Evolutionary conservation across 2,329 filamentous ascomycete species (phyloP).

Genomic region (Botrytis paeoniae): DNA sequence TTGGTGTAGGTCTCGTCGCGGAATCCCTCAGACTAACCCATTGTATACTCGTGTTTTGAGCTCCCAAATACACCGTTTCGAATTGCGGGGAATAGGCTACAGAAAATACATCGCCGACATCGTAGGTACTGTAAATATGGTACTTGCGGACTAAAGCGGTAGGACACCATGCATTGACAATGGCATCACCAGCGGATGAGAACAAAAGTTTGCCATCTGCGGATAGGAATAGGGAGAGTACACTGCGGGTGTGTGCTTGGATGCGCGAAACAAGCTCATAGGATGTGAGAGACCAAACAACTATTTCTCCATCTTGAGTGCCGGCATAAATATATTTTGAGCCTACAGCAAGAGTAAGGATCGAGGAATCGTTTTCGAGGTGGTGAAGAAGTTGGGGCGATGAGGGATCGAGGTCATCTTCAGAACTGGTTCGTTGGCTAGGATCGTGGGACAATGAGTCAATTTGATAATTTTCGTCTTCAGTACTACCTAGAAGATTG

Average conservation of each 20-base stretch:
- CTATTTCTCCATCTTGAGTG: constrained; percentile 88
- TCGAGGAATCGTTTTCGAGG: constrained; percentile 72
- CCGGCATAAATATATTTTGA: constrained; percentile 83
- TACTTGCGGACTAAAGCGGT: constrained; percentile 72
- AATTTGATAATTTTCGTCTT: constrained; percentile 10
- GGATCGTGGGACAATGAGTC: neutral
- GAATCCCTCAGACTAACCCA: constrained; percentile 78
- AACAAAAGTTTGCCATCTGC: constrained; percentile 73
- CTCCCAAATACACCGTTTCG: constrained; percentile 84
- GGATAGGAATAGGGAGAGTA: constrained; percentile 80
- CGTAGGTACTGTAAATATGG: constrained; percentile 89
- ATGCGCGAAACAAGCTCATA: constrained; percentile 77
- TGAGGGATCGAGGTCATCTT: constrained; percentile 18
- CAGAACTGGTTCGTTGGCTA: constrained; percentile 19
- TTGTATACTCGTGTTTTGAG: constrained; percentile 92
- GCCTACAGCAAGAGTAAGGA: constrained; percentile 79
- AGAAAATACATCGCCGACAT: constrained; percentile 94
- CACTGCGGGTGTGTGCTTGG: constrained; percentile 86
- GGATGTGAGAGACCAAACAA: constrained; percentile 85
- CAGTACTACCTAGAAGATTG: neutral
- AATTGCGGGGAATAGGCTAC: constrained; percentile 80
- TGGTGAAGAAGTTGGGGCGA: constrained; percentile 68
- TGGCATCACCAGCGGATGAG: constrained; percentile 88
- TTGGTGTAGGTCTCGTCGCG: constrained; percentile 55
- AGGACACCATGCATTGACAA: constrained; percentile 92